Evolutionary conservation across 1,139 yeast genomes (phyloP).

Genomic region (Sporopachydermia cereana): DNA sequence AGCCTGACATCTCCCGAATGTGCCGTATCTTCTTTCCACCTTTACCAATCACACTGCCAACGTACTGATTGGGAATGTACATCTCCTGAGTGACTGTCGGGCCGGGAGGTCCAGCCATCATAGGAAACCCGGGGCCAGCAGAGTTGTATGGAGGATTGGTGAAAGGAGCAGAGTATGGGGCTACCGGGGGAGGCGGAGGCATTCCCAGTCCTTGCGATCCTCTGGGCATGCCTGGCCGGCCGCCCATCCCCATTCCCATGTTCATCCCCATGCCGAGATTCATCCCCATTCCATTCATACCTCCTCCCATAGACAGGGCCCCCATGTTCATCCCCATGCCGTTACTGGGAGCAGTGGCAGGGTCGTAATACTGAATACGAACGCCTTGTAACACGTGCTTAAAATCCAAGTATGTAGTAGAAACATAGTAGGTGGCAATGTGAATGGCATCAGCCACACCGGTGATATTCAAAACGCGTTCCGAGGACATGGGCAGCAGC

Average conservation of each 20-base stretch:
- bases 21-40: slow-evolving; percentile 78
- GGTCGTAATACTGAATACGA: slow-evolving; percentile 38
- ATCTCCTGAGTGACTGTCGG: slow-evolving; percentile 57
- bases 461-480: slow-evolving; percentile 54
- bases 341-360: slow-evolving; percentile 28
- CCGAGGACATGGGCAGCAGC: slow-evolving; percentile 69
- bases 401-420: slow-evolving; percentile 54
- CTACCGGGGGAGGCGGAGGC: slow-evolving; percentile 4
- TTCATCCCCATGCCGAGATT: neutral
- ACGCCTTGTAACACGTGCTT: slow-evolving; percentile 34
- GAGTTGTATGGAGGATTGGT: neutral
- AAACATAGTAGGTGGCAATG: slow-evolving; percentile 67
- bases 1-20: slow-evolving; percentile 65
- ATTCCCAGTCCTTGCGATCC: neutral
- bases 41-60: slow-evolving; percentile 80
- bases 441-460: slow-evolving; percentile 88
- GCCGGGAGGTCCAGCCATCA: slow-evolving; percentile 18
- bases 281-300: neutral
- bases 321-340: slow-evolving; percentile 2
- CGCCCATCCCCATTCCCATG: slow-evolving; percentile 1
- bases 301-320: neutral
- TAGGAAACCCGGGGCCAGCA: slow-evolving; percentile 5
- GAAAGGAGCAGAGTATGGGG: slow-evolving; percentile 5
- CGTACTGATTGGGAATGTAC: slow-evolving; percentile 63
- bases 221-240: neutral